A percentile compares a stretch with the other conserved stretches of the same genome.
phyloP scores from a whole-genome alignment of 2,329 filamentous ascomycete species.

The Fusarium kyushuense region DNA sequence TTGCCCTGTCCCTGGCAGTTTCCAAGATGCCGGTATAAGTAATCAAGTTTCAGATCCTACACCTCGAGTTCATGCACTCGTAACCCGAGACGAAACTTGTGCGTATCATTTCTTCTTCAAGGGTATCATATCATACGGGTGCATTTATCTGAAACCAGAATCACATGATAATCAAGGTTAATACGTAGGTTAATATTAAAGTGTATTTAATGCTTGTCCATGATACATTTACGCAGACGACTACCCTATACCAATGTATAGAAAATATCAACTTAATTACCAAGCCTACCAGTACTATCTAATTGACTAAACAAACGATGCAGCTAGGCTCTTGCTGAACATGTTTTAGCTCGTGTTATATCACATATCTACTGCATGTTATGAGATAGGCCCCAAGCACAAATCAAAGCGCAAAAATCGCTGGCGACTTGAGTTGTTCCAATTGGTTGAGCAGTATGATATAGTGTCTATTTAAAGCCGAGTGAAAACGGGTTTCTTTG shows the following conservation, averaged over 20 bases:
- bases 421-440: not conserved
- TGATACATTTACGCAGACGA: too few relatives aligned
- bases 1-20: not conserved
- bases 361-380: not conserved
- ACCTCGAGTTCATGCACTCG: slow-evolving; percentile 12
- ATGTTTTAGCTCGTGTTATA: not conserved
- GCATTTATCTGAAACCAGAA: slow-evolving; percentile 19
- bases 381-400: not conserved
- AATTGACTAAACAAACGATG: not conserved
- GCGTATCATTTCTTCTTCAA: slow-evolving; percentile 17
- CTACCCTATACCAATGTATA: not conserved
- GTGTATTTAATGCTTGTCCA: not conserved
- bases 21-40: not conserved
- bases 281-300: not conserved
- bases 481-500: not conserved
- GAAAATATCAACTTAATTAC: not conserved
- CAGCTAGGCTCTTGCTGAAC: not conserved
- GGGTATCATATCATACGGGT: not conserved
- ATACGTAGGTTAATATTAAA: not conserved
- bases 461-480: accelerated
- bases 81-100: slow-evolving; percentile 16
- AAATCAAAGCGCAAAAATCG: not conserved
- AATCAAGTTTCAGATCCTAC: slow-evolving; percentile 5
- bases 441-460: not conserved
- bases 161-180: not conserved